Conservation (phyloP, 306 rosid species). For the Albizia julibrissin region DNA sequence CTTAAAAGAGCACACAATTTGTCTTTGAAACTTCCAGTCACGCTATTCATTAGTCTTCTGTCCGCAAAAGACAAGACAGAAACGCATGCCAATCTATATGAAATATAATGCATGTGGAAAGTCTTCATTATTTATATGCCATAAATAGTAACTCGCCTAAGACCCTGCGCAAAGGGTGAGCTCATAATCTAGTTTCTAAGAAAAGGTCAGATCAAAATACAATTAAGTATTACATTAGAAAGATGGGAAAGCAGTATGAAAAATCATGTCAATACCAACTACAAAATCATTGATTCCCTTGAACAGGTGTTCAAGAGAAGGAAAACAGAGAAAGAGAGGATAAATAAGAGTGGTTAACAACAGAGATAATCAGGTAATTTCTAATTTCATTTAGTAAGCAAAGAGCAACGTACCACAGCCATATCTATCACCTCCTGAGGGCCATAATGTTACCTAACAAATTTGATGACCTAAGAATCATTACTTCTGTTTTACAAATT, state of each 20-base stretch:
- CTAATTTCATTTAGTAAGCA: slow-evolving; percentile 18
- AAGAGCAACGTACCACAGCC: neutral
- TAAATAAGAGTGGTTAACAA: neutral
- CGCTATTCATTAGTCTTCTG: neutral
- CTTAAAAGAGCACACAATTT: neutral
- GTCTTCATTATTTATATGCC: neutral
- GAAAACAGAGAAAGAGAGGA: neutral
- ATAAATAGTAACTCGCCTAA: neutral
- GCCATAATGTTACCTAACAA: slow-evolving; percentile 20
- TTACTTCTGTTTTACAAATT: neutral
- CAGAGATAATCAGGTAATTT: neutral
- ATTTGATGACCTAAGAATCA: slow-evolving; percentile 20
- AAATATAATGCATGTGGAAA: neutral
- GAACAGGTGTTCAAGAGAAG: neutral
- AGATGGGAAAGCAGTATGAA: neutral
- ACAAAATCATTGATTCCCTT: neutral
- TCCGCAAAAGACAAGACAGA: neutral
- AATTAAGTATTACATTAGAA: neutral
- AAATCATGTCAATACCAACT: slow-evolving; percentile 14
- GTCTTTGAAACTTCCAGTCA: neutral
- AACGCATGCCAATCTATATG: neutral
- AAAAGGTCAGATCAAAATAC: neutral
- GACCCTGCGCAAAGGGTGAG: neutral
- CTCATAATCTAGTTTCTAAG: neutral
- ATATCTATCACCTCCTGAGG: slow-evolving; percentile 9